Evolutionary conservation across 2,329 filamentous ascomycete species (phyloP).

Genomic region (Exophiala aquamarina): DNA sequence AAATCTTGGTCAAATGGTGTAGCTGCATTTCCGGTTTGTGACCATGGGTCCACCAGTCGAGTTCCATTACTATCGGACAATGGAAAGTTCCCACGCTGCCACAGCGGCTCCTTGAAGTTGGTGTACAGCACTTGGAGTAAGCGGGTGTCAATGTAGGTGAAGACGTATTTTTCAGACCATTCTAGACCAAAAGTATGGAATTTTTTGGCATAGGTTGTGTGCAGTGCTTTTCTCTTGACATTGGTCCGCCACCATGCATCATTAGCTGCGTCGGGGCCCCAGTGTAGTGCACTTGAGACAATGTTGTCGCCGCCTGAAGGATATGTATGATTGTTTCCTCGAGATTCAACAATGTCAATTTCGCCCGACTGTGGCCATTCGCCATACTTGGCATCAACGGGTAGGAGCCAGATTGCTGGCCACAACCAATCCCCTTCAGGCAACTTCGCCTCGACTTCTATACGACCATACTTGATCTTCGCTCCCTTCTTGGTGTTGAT

Average conservation of each 20-base stretch:
- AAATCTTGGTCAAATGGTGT: constrained; percentile 76
- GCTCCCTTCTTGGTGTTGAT: constrained; percentile 72
- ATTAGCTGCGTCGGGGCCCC: constrained; percentile 70
- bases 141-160: constrained; percentile 80
- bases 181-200: constrained; percentile 81
- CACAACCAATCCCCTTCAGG: constrained; percentile 82
- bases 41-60: constrained; percentile 64
- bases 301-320: constrained; percentile 78
- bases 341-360: constrained; percentile 78
- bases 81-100: constrained; percentile 68
- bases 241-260: constrained; percentile 85
- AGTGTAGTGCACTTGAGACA: constrained; percentile 76
- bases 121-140: constrained; percentile 79
- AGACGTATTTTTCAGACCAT: constrained; percentile 86
- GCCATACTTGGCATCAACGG: constrained; percentile 70
- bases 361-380: constrained; percentile 77
- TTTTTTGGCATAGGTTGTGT: constrained; percentile 68
- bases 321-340: constrained; percentile 80
- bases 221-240: constrained; percentile 71
- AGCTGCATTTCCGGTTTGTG: constrained; percentile 56
- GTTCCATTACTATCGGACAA: constrained; percentile 64
- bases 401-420: constrained; percentile 90
- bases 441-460: constrained; percentile 76
- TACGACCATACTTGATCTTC: constrained; percentile 74
- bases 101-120: constrained; percentile 69